Evolutionary conservation across 257 asterid species (phyloP).

Genomic region (Schizonepeta tenuifolia): DNA sequence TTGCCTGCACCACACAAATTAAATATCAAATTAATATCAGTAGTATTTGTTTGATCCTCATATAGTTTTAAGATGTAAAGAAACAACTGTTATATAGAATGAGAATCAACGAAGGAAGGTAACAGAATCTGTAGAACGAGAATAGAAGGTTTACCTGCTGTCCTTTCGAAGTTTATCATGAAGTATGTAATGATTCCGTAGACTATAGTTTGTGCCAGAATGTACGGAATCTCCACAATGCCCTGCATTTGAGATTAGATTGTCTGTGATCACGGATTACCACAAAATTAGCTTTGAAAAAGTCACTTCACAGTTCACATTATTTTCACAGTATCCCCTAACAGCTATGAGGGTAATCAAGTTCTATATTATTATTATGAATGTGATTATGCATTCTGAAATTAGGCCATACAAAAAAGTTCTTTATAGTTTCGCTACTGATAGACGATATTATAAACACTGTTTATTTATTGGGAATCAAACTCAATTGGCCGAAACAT

Average conservation of each 20-base stretch:
- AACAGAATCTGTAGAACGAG: not conserved
- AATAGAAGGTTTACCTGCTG: constrained; percentile 49
- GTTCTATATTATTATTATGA: no score
- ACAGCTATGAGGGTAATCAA: no score
- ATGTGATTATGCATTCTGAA: not conserved
- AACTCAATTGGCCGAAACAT: not conserved
- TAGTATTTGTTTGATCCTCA: not conserved
- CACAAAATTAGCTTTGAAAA: no score
- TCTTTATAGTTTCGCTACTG: no score
- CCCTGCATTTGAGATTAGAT: constrained; percentile 55
- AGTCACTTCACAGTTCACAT: no score
- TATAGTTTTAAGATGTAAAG: not conserved
- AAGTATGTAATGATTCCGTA: constrained; percentile 80
- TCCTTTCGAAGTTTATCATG: constrained; percentile 84
- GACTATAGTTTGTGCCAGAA: constrained; percentile 63
- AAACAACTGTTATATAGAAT: not conserved
- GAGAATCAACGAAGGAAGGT: not conserved
- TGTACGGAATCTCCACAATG: constrained; percentile 79
- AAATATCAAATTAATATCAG: no score
- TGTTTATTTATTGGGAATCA: not conserved
- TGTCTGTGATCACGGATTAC: not conserved
- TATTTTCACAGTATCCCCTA: no score
- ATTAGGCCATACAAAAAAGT: no score
- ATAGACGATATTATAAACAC: no score
- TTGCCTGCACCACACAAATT: constrained; percentile 43